Evolutionary conservation across 768 basidiomycete genomes (phyloP).

Genomic region (Naganishia friedmannii): DNA sequence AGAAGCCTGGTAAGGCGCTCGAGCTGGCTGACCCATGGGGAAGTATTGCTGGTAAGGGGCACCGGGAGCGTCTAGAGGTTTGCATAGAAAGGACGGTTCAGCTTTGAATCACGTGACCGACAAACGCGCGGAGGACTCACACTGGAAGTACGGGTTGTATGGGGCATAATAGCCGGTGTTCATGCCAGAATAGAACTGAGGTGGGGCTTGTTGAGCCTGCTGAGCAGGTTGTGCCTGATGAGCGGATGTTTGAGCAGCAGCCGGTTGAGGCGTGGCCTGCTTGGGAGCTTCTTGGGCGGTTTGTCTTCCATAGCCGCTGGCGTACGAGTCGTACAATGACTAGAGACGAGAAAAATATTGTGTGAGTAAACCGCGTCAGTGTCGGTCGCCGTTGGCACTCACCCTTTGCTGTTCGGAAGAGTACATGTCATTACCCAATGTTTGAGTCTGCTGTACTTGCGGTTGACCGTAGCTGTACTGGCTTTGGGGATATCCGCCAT

Average conservation of each 20-base stretch:
- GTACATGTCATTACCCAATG: constrained; percentile 41
- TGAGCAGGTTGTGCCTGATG: constrained; percentile 31
- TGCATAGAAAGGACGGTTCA: too few species aligned
- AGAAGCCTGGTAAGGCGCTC: constrained; percentile 39
- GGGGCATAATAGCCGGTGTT: constrained; percentile 50
- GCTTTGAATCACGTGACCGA: too few species aligned
- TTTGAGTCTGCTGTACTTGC: constrained; percentile 36
- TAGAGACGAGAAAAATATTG: constrained; percentile 19
- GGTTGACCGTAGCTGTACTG: constrained; percentile 35
- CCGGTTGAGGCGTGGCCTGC: constrained; percentile 38
- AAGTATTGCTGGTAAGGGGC: constrained; percentile 50
- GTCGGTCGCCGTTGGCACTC: constrained; percentile 20
- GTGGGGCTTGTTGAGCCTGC: constrained; percentile 44
- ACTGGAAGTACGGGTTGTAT: constrained; percentile 53
- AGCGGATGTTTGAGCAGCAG: constrained; percentile 33
- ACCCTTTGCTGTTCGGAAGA: constrained; percentile 44
- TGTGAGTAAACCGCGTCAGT: constrained; percentile 10
- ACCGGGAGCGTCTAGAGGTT: constrained; percentile 44
- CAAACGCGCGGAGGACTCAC: too few species aligned
- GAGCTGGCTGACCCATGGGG: constrained; percentile 45
- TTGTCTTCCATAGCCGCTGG: constrained; percentile 47
- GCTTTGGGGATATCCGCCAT: constrained; percentile 38
- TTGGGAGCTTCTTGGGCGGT: constrained; percentile 44
- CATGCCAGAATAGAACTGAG: constrained; percentile 47
- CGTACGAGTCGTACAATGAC: constrained; percentile 49